Percentiles rank a stretch among this genome's conserved stretches.
phyloP scores from a whole-genome alignment of 257 asterid species.

The Prunella vulgaris region DNA sequence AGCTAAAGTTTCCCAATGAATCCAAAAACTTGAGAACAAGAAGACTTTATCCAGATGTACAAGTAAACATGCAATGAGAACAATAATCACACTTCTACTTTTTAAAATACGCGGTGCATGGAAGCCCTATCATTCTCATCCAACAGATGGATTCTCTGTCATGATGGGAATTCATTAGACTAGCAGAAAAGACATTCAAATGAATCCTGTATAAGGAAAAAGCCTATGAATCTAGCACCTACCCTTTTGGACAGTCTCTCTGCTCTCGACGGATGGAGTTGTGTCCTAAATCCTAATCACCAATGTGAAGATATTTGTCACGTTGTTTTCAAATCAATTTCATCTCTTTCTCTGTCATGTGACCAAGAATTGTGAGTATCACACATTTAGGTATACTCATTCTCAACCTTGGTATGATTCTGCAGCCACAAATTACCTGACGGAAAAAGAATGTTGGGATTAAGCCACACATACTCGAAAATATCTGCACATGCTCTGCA shows the following conservation, averaged over 20 bases:
- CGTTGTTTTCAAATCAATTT: neutral
- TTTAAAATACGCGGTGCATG: neutral
- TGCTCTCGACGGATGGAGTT: constrained; percentile 21
- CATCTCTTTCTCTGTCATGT: neutral
- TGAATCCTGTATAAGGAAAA: neutral
- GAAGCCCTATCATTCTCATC: neutral
- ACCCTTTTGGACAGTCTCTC: constrained; percentile 1
- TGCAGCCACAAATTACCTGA: neutral
- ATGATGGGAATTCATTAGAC: neutral
- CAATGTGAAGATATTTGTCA: neutral
- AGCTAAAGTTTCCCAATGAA: constrained; percentile 14
- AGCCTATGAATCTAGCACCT: constrained; percentile 10
- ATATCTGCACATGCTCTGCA: neutral
- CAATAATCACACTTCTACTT: neutral
- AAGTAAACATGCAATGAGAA: neutral
- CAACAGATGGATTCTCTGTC: neutral
- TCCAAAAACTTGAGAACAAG: constrained; percentile 5
- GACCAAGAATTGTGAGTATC: constrained; percentile 4
- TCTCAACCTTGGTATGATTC: neutral
- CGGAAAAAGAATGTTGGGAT: neutral
- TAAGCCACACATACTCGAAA: neutral
- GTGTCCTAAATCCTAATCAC: constrained; percentile 20
- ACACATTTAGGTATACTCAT: constrained; percentile 11
- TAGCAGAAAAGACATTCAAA: constrained; percentile 12
- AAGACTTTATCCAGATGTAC: neutral